Evolutionary conservation across 1,284 basidiomycete species (phyloP), one percentile per base, ranked within the genome.

Genomic region (Ganoderma leucocontextum): DNA sequence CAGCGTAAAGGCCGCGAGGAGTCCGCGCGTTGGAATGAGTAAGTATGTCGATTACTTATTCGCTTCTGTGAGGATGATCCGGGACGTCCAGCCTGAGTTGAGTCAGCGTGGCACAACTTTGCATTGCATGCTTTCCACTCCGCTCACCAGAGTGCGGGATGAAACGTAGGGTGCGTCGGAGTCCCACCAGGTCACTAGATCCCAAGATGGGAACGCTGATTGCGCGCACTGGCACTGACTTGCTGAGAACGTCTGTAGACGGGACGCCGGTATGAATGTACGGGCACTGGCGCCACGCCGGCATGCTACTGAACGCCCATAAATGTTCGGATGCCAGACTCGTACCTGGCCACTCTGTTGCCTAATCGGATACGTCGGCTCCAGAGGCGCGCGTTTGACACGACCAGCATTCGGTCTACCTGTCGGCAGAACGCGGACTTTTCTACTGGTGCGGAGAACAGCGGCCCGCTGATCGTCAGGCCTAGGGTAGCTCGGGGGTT

Each of bases 271-370:
- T 33, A 55, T 55, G 52, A 29, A 33, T 55, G 52, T 55, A 35
- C 52, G 15, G 33, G 33, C 29, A 35, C 17, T 19, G 33, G 52
- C 52, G 52, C 52, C 13, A 55, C 52, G 52, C 52, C 29, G 22
- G 33, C 49, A 55, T 55, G 29, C 52, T 58, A 58, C 55, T 38
- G 35, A 58, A 38, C 55, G 52, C 52, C 15, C 52, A 55, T 49
- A 13, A 49, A 3, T 55, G 35, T 33, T 58, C 35, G 55, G 35
- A 58, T 38, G 55, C 35, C 19, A 33, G 33, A 33, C 7, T 55
- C 33, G 55, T 58, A 19, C 55, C 35, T 58, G 55, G 55, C 55
- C 55, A 58, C 35, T 19, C 2, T n/a, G 35, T 36, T 57, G 29
- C 55, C 55, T 58, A 58, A 58, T 58, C 17, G 35, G 55, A n/a